Evolutionary conservation across 2,329 filamentous ascomycete genomes (phyloP), one percentile per base, ranked within the genome.

Genomic region (Verticillium klebahnii): DNA sequence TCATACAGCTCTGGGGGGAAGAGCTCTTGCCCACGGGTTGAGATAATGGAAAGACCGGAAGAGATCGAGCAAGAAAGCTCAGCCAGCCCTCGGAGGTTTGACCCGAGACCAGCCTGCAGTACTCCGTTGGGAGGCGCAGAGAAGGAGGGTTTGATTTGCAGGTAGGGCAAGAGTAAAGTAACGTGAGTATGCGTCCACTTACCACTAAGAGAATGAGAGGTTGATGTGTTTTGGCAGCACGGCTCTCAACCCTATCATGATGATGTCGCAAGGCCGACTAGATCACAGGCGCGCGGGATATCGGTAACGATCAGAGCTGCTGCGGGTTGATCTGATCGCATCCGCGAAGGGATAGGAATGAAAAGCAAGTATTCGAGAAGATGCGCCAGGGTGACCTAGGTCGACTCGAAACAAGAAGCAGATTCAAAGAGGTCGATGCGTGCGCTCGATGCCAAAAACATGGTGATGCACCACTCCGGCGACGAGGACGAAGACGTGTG

Each of bases 131-230:
- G 7, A 23, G 45, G 45, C 8, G 5, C 23, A 50, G 45, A 14
- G 45, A 50, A 19, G 17, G 9, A 50, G 45, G 11, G n/a, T 9
- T n/a, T 12, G 19, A 50, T n/a, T n/a, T 45, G 39, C 8, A 17
- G 39, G 23, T 5, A 50, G 17, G 19, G 7, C n/a, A 50, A n/a
- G 45, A 8, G 23, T 23, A 23, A 12, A n/a, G 23, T 6, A 50
- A 12, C 2, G 12, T 3, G 2, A 25, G 12, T 5, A n/a, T 23
- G 45, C 7, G 23, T 50, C 17, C 34, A 72, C 75, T 74, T 68
- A 79, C 77, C 74, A 76, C 74, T 79, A 79, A 69, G 69, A 76
- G 64, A 71, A 73, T 70, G 67, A 73, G 66, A 71, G 67, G 65
- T 69, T 70, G 65, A 68, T 66, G 67, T 68, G 64, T 65, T 70